These are phyloP conservation scores for Fistulinella prunicolor DNA, from an alignment of 768 basidiomycete genomes.

Conservation along the genomic window DNA sequence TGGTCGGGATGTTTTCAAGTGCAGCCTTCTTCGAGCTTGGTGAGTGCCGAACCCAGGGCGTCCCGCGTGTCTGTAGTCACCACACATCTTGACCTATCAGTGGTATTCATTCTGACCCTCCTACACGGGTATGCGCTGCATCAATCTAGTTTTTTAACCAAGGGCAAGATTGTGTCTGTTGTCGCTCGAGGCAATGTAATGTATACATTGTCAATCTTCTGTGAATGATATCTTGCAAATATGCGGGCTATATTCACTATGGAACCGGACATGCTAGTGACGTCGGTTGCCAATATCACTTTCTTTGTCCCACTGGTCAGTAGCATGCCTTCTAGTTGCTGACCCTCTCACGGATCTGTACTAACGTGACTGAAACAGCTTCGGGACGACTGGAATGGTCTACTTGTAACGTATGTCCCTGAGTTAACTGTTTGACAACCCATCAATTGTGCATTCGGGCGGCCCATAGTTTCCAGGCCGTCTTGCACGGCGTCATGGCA, in stretches of 20 bases:
- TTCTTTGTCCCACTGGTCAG: constrained; percentile 4
- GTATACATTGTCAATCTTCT: constrained; percentile 8
- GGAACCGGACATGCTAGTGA: no score
- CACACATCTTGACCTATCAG: background rate
- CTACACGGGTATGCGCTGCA: background rate
- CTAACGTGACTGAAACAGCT: no score
- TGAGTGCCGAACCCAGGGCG: no score
- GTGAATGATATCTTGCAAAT: background rate
- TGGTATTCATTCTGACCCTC: constrained; percentile 8
- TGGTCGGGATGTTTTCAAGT: constrained; percentile 8
- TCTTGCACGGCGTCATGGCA: constrained; percentile 8
- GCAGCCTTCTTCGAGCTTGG: constrained; percentile 13
- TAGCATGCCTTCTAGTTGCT: no score
- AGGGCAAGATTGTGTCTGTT: background rate
- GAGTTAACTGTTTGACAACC: background rate
- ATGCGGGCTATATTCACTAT: background rate
- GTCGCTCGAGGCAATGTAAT: constrained; percentile 7
- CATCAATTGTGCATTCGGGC: background rate
- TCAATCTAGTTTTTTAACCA: background rate
- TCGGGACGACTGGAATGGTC: no score
- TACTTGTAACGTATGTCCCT: background rate
- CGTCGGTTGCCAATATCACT: background rate
- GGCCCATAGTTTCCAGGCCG: constrained; percentile 7
- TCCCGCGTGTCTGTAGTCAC: background rate
- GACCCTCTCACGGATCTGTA: no score